Evolutionary conservation across 2,329 filamentous ascomycete genomes (phyloP), one percentile per base, ranked within the genome.

Genomic region (Ascochyta clinopodiicola): DNA sequence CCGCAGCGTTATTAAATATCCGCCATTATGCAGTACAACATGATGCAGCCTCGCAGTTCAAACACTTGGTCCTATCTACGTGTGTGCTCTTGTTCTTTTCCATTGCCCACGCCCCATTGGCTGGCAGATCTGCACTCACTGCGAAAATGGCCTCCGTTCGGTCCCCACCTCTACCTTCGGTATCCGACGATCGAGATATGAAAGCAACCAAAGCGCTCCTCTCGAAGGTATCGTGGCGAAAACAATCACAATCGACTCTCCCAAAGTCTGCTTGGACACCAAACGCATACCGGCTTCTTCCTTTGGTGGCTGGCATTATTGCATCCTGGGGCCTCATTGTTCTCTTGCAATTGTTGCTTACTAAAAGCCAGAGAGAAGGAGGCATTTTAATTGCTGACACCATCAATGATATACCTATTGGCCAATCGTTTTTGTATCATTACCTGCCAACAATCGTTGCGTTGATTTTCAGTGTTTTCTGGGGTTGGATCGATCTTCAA

Each of bases 401-500:
- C 2, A 68, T 75, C 60, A 70, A 69, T 25, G 62, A 67, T 1
- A 67, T 86, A 0, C 76, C 83, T 0, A 4, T 68, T 0, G 76
- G 60, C 0, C 78, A 82, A 6, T 51, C 69, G 0, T 84, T 83
- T 15, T 63, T 80, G 0, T 85, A 84, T 42, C 64, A 80, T 1
- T 66, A 71, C 35, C 40, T 68, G 0, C 84, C 85, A 0, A 86
- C 80, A 0, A 74, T 86, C 0, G 53, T 86, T 0, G 79, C 83
- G 0, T 81, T 87, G 0, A 8, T 82, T 0, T 86, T 84, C 57
- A 82, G 82, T 31, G 73, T 86, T 2, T 24, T 82, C 0, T 86
- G 83, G 81, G 80, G 76, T 4, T 85, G 84, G 82, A 75, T 86
- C 0, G 84, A 88, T 34, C 31, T 34, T n/a, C 31, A 34, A 34